Base-by-base conservation (phyloP, 2,329 filamentous ascomycete genomes). In the Penicillium sp. region DNA sequence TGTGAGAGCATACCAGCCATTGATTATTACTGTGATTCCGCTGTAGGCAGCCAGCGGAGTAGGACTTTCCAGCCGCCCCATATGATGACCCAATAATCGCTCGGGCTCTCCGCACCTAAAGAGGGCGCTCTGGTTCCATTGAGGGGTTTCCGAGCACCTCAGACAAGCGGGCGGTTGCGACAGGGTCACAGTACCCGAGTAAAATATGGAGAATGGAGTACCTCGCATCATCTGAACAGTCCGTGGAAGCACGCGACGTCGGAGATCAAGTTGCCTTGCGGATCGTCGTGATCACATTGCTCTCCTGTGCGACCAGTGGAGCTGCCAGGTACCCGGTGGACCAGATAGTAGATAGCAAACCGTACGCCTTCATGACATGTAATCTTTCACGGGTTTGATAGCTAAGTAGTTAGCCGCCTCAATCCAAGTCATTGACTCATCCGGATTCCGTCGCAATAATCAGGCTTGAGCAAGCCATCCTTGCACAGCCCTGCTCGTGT, bases 201-300 rank as follows among this genome's bases (percentile, higher is more conserved):
- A 14, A 41, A 18, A 18, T 41, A 53, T 31, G 37, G n/a, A 40
- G 37, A 10, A 40, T 40, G n/a, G 37, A 40, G 37, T 18, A 44
- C 43, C 35, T 53, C 60, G 54, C 60, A 57, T 65, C 61, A 65
- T 37, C 51, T 56, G 62, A 55, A 53, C 54, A 51, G 9, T 31
- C 31, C 10, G 6, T 10, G 9, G 35, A 60, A 62, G 64, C 65
- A 67, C 65, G 64, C 65, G 65, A 67, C 64, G 60, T 63, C 60
- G 59, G 63, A 64, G 55, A 53, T 47, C 39, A 50, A 64, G 57
- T 59, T 64, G 61, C 63, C 63, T 65, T 61, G 60, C 58, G 43
- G 50, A 51, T 54, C 53, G 51, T 57, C 52, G 52, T 33, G 35
- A 40, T 39, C 46, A 49, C 46, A 49, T 49, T 40, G 41, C 24